phyloP scores from a whole-genome alignment of 257 asterid genomes.

The Rhazya stricta region DNA sequence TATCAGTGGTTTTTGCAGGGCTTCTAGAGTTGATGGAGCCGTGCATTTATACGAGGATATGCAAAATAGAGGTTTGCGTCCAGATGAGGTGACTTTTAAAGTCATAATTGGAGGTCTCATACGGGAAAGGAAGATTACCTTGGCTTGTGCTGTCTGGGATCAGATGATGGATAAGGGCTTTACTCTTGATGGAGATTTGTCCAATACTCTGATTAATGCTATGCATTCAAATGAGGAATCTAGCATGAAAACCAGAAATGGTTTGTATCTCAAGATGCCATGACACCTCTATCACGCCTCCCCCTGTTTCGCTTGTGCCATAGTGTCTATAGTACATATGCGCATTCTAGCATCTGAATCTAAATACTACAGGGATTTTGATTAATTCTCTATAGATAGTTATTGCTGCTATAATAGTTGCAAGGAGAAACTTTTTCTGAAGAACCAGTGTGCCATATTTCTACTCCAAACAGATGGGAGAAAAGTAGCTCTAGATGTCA shows the following conservation, averaged over 20 bases:
- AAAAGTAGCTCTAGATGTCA: background rate
- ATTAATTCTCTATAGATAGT: background rate
- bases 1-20: slow-evolving; percentile 66
- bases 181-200: slow-evolving; percentile 74
- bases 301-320: background rate
- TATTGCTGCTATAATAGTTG: no score
- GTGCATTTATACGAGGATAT: slow-evolving; percentile 58
- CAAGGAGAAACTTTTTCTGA: background rate
- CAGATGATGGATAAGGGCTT: slow-evolving; percentile 94
- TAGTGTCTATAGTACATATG: background rate
- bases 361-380: background rate
- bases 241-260: slow-evolving; percentile 22
- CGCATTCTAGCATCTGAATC: background rate
- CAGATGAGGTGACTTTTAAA: slow-evolving; percentile 77
- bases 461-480: background rate
- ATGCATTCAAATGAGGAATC: slow-evolving; percentile 41
- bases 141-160: slow-evolving; percentile 89
- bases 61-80: slow-evolving; percentile 56
- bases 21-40: slow-evolving; percentile 64
- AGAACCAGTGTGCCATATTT: background rate
- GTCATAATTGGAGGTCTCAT: slow-evolving; percentile 70
- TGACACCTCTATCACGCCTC: background rate
- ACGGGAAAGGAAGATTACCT: slow-evolving; percentile 52
- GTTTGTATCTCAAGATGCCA: slow-evolving; percentile 14
- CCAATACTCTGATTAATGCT: slow-evolving; percentile 58